Percentiles rank a stretch among this genome's conserved stretches.
phyloP scores from a whole-genome alignment of 306 rosid genomes.

The Gastrolobium villosum region DNA sequence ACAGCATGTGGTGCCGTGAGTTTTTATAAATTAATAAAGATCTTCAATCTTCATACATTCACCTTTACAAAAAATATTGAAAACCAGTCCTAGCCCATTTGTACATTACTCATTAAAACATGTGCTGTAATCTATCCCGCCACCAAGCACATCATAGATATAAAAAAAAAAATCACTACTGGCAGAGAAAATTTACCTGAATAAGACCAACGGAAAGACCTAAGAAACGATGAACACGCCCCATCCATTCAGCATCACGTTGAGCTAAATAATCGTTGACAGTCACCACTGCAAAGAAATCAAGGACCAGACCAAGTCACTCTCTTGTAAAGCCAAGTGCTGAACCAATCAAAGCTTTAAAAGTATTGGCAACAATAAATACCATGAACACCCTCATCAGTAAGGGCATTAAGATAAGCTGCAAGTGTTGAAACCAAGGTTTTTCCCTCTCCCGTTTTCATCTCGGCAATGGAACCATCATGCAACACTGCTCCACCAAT shows the following conservation, averaged over 20 bases:
- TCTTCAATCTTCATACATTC: slow-evolving; percentile 21
- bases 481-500: slow-evolving; percentile 98
- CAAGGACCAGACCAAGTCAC: slow-evolving; percentile 26
- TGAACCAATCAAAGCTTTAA: slow-evolving; percentile 30
- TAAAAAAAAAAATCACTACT: slow-evolving; percentile 6
- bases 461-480: slow-evolving; percentile 98
- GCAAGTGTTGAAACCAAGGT: slow-evolving; percentile 94
- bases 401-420: slow-evolving; percentile 93
- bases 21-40: slow-evolving; percentile 32
- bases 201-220: slow-evolving; percentile 97
- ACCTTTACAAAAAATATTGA: background rate
- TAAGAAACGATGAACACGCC: slow-evolving; percentile 92
- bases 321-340: slow-evolving; percentile 26
- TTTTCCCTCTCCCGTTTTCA: slow-evolving; percentile 99
- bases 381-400: slow-evolving; percentile 98
- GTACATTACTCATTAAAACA: slow-evolving; percentile 21
- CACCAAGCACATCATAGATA: slow-evolving; percentile 9
- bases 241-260: slow-evolving; percentile 99
- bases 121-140: slow-evolving; percentile 29
- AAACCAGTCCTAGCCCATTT: slow-evolving; percentile 29
- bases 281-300: slow-evolving; percentile 76
- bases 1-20: slow-evolving; percentile 8
- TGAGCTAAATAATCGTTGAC: slow-evolving; percentile 98
- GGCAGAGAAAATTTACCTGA: slow-evolving; percentile 65
- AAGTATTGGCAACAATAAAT: slow-evolving; percentile 31